Percentiles rank a stretch among this genome's conserved stretches.
Evolutionary conservation across 2,329 filamentous ascomycete genomes (phyloP).

Genomic region (Scytalidium sp.): DNA sequence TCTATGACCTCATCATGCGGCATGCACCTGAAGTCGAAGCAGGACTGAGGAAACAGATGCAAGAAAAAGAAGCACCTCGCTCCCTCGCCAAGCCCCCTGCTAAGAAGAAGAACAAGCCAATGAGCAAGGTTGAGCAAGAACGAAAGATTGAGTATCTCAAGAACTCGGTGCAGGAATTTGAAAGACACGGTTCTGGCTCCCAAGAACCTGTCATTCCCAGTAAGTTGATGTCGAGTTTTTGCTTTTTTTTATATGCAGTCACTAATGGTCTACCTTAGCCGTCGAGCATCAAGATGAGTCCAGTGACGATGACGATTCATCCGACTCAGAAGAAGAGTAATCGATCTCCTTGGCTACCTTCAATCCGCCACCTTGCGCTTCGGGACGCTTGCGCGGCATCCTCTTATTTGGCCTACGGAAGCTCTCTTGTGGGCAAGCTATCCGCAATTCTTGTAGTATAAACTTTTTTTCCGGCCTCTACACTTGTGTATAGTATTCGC

Average conservation of each 20-base stretch:
- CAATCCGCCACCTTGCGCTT: not conserved
- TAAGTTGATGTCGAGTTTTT: constrained; percentile 12
- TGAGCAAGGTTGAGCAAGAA: constrained; percentile 71
- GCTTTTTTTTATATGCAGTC: not conserved
- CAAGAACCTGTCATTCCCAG: constrained; percentile 37
- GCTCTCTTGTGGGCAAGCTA: not conserved
- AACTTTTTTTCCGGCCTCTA: not conserved
- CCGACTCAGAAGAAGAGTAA: constrained; percentile 48
- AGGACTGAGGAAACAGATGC: constrained; percentile 14
- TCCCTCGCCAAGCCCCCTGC: constrained; percentile 29
- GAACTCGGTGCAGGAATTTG: constrained; percentile 51
- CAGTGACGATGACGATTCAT: constrained; percentile 48
- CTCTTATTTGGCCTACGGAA: not conserved
- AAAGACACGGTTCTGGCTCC: constrained; percentile 22
- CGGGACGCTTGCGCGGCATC: not conserved
- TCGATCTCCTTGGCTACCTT: not conserved
- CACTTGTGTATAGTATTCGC: not conserved
- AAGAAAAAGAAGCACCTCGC: constrained; percentile 25
- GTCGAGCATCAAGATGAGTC: constrained; percentile 37
- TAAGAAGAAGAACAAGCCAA: constrained; percentile 67
- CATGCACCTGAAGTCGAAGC: constrained; percentile 44
- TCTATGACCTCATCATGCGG: constrained; percentile 49
- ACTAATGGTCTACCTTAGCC: constrained; percentile 16
- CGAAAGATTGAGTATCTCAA: constrained; percentile 62
- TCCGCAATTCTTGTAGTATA: not conserved